A percentile compares a stretch with the other conserved stretches of the same genome.
Evolutionary conservation across 2,329 filamentous ascomycete species (phyloP).

Genomic region (Neopestalotiopsis sp.): DNA sequence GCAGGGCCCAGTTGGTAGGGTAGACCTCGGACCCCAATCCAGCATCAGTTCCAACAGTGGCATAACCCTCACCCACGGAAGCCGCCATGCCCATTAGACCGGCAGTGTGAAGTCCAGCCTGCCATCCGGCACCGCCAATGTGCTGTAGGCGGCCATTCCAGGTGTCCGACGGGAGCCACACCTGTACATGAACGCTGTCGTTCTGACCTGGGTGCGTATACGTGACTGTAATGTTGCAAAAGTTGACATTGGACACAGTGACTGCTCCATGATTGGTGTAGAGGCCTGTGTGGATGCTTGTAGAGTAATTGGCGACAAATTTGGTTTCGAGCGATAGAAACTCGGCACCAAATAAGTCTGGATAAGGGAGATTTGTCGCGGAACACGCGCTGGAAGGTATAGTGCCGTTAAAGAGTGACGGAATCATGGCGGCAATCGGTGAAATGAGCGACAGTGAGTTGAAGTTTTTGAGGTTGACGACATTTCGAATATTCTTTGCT

Average conservation of each 20-base stretch:
- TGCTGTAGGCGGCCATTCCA: slow-evolving; percentile 39
- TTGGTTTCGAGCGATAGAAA: neutral
- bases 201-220: slow-evolving; percentile 10
- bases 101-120: slow-evolving; percentile 29
- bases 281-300: neutral
- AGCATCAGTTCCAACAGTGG: slow-evolving; percentile 33
- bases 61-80: slow-evolving; percentile 32
- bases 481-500: neutral
- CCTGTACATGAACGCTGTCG: neutral
- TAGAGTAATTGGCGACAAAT: neutral
- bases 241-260: neutral
- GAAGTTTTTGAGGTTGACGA: neutral
- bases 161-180: neutral
- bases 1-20: neutral
- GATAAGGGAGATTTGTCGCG: neutral
- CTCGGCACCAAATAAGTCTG: neutral
- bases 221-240: slow-evolving; percentile 10
- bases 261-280: slow-evolving; percentile 1
- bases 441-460: neutral
- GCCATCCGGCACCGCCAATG: slow-evolving; percentile 37
- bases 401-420: neutral
- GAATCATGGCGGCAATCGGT: neutral
- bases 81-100: slow-evolving; percentile 26
- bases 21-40: slow-evolving; percentile 23
- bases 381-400: neutral